Percentiles rank a stretch among this genome's conserved stretches.
phyloP scores from a whole-genome alignment of 495 filamentous ascomycete genomes.

The Daldinia grandis region DNA sequence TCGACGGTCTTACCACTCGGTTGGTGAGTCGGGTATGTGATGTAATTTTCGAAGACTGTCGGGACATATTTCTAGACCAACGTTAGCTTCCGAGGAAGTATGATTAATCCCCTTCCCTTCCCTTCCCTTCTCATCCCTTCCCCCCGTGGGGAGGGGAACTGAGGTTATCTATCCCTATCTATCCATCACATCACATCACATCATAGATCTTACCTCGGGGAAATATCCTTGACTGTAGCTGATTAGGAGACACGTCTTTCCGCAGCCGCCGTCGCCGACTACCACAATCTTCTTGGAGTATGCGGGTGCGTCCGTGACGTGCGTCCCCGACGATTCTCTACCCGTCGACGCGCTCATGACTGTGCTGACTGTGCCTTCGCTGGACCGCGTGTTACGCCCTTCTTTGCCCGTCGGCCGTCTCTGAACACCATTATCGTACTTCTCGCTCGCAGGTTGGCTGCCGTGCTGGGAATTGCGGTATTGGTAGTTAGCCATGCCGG shows the following conservation, averaged over 20 bases:
- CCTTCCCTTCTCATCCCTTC: neutral
- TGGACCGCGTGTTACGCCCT: slow-evolving; percentile 57
- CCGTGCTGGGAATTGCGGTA: slow-evolving; percentile 57
- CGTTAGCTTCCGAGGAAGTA: slow-evolving; percentile 19
- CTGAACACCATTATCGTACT: slow-evolving; percentile 53
- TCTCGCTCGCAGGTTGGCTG: slow-evolving; percentile 45
- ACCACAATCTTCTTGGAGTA: slow-evolving; percentile 99
- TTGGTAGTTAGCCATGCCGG: slow-evolving; percentile 54
- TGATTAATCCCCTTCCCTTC: neutral
- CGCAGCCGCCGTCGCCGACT: slow-evolving; percentile 96
- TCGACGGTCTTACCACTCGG: slow-evolving; percentile 91
- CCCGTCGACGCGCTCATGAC: slow-evolving; percentile 68
- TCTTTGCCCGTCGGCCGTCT: slow-evolving; percentile 48
- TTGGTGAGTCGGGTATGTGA: slow-evolving; percentile 90
- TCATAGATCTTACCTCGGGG: slow-evolving; percentile 80
- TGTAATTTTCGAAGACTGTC: slow-evolving; percentile 99
- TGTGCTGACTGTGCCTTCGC: slow-evolving; percentile 85
- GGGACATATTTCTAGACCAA: slow-evolving; percentile 88
- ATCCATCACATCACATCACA: neutral
- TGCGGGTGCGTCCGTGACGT: slow-evolving; percentile 85
- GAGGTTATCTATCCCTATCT: neutral
- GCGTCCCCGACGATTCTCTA: slow-evolving; percentile 78
- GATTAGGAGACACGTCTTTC: slow-evolving; percentile 98
- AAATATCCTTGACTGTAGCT: slow-evolving; percentile 98
- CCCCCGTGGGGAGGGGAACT: neutral